Base-by-base conservation (phyloP, 352 stramenopile species). In the Phytophthora citricola region DNA sequence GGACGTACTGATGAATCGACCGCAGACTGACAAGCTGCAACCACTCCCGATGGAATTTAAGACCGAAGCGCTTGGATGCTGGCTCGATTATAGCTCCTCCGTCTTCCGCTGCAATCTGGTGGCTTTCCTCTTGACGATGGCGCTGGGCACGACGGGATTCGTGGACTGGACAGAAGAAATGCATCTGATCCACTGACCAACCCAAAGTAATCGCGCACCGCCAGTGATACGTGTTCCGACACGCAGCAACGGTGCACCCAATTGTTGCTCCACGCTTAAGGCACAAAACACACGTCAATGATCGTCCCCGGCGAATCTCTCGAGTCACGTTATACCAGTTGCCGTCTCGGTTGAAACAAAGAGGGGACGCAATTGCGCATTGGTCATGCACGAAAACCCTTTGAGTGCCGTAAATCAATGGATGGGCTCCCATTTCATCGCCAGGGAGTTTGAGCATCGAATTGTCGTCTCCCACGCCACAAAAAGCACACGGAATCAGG, bases 321-420 rank as follows among this genome's bases (percentile, higher is more conserved):
- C 82, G 90, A 7, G 79, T 76, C 29, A 96, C 76, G 51, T 96
- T 96, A 61, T 93, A 96, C 88, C 88, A 96, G 22, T 72, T 84
- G 1, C 84, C 85, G 14, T 75, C 73, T 40, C 83, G 75, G 39
- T 93, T 91, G 62, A 96, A 96, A 58, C 85, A 93, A 29, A 93
- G 57, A 1, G 88, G 88, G 5, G 88, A 96, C 3, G 86, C 86
- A 46, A 96, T 94, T 11, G 88, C 79, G 41, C 88, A 96, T 45
- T 94, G 88, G 50, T 96, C 88, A 36, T 96, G 88, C 2, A 96
- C 88, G 61, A 96, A 96, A 12, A 94, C 64, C 2, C 88, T 75
- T 69, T 94, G 86, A 0, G 61, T 50, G 2, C 83, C 86, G 36
- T 78, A 85, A 40, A 94, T 83, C 8, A 96, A 64, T 14, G 88